These are phyloP conservation scores for Chernovozyma sophiae-reginae DNA, from an alignment of 1,139 yeast species.

Conservation along the genomic window DNA sequence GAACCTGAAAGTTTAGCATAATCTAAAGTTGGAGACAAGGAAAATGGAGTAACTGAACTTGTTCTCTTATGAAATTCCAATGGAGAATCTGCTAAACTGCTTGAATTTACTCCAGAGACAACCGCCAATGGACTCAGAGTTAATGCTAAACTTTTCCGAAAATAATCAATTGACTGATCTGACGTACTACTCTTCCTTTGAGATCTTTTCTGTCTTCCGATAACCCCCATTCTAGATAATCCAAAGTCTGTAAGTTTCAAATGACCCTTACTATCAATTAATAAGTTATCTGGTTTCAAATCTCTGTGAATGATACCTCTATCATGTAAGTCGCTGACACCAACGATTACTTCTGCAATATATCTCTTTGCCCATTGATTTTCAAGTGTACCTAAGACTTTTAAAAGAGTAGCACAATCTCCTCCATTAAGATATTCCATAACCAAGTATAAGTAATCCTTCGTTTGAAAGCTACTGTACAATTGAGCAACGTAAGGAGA, in stretches of 20 bases:
- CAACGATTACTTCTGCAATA: constrained; percentile 85
- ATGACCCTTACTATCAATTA: constrained; percentile 86
- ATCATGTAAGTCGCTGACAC: constrained; percentile 83
- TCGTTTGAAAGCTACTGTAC: constrained; percentile 84
- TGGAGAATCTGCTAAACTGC: constrained; percentile 15
- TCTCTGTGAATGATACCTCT: constrained; percentile 94
- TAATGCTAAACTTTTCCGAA: constrained; percentile 25
- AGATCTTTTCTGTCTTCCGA: constrained; percentile 64
- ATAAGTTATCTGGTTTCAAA: constrained; percentile 86
- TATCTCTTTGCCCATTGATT: constrained; percentile 86
- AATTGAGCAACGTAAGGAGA: constrained; percentile 92
- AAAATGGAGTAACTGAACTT: constrained; percentile 44
- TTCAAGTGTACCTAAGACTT: constrained; percentile 75
- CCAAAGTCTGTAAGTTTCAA: constrained; percentile 94
- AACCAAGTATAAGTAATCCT: constrained; percentile 81
- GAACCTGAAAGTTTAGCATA: constrained; percentile 15
- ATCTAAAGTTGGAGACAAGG: constrained; percentile 46
- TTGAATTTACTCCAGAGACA: constrained; percentile 12
- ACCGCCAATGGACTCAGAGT: constrained; percentile 20
- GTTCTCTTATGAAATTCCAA: constrained; percentile 32
- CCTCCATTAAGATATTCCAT: constrained; percentile 98
- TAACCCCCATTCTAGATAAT: constrained; percentile 81
- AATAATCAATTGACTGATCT: constrained; percentile 42
- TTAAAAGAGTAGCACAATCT: constrained; percentile 84
- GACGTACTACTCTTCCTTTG: constrained; percentile 44